A percentile compares a stretch with the other conserved stretches of the same genome.
Conservation (phyloP, 805 yeast genomes). For the Wickerhamiella sergipiensis region DNA sequence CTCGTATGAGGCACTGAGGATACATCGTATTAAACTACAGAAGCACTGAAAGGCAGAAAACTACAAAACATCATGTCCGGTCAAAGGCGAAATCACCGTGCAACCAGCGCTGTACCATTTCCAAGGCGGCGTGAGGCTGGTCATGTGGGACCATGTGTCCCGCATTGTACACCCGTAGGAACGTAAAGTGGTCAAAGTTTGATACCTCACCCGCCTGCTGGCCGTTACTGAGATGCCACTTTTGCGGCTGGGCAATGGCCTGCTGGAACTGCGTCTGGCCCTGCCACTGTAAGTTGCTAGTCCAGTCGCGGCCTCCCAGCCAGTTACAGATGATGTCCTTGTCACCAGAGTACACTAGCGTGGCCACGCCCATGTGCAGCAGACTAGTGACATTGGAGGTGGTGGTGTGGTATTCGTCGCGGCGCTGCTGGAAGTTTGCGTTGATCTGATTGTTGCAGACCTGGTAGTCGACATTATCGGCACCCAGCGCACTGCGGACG, state of each 20-base stretch:
- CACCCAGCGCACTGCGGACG: slow-evolving; percentile 47
- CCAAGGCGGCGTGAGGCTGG: slow-evolving; percentile 61
- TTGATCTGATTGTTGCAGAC: slow-evolving; percentile 64
- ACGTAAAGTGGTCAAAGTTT: slow-evolving; percentile 55
- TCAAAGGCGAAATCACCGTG: slow-evolving; percentile 8
- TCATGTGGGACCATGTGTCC: slow-evolving; percentile 92
- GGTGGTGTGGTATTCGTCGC: slow-evolving; percentile 85
- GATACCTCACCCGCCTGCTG: slow-evolving; percentile 53
- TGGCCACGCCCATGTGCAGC: slow-evolving; percentile 61
- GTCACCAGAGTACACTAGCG: slow-evolving; percentile 86
- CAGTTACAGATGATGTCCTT: slow-evolving; percentile 93
- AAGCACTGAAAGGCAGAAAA: too few relatives aligned
- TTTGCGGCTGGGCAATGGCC: slow-evolving; percentile 31
- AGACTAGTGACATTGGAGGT: slow-evolving; percentile 55
- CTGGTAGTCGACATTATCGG: slow-evolving; percentile 38
- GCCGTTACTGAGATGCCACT: slow-evolving; percentile 23
- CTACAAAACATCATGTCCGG: not conserved
- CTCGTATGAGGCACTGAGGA: too few relatives aligned
- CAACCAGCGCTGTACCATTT: slow-evolving; percentile 67
- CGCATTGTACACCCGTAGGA: slow-evolving; percentile 63
- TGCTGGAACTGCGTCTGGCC: slow-evolving; percentile 29
- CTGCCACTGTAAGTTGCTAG: slow-evolving; percentile 49
- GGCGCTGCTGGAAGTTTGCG: slow-evolving; percentile 34
- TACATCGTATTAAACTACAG: too few relatives aligned
- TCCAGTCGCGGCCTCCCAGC: slow-evolving; percentile 88